phyloP scores from a whole-genome alignment of 2,329 filamentous ascomycete genomes.

The Didymella exigua region DNA sequence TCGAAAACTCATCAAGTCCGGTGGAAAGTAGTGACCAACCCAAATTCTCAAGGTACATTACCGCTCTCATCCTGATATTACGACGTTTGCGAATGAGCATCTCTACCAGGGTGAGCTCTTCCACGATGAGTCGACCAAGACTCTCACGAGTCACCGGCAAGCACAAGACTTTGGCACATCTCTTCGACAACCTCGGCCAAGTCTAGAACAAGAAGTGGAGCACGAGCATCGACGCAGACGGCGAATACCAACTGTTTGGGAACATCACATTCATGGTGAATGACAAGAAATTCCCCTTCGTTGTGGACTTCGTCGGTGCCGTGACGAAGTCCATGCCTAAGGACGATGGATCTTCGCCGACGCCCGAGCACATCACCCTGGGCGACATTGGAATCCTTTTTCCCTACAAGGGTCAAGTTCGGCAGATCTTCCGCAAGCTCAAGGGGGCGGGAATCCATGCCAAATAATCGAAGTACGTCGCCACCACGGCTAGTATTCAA shows the following conservation, averaged over 20 bases:
- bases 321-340: not conserved
- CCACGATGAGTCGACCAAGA: not conserved
- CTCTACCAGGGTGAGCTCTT: not conserved
- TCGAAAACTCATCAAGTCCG: not conserved
- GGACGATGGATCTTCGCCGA: not conserved
- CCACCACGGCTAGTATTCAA: not conserved
- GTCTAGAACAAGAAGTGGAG: not conserved
- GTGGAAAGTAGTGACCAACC: not conserved
- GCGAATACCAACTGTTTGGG: not conserved
- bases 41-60: not conserved
- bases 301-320: not conserved
- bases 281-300: not conserved
- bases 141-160: not conserved
- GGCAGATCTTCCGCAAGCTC: not conserved
- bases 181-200: not conserved
- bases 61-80: not conserved
- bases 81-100: not conserved
- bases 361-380: not conserved
- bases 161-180: not conserved
- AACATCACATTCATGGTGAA: not conserved
- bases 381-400: not conserved
- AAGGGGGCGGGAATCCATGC: not conserved
- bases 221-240: not conserved
- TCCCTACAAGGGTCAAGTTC: not conserved
- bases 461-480: not conserved